These are phyloP conservation scores for Globisporangium lucens DNA, from an alignment of 352 stramenopile genomes.

Conservation along the genomic window DNA sequence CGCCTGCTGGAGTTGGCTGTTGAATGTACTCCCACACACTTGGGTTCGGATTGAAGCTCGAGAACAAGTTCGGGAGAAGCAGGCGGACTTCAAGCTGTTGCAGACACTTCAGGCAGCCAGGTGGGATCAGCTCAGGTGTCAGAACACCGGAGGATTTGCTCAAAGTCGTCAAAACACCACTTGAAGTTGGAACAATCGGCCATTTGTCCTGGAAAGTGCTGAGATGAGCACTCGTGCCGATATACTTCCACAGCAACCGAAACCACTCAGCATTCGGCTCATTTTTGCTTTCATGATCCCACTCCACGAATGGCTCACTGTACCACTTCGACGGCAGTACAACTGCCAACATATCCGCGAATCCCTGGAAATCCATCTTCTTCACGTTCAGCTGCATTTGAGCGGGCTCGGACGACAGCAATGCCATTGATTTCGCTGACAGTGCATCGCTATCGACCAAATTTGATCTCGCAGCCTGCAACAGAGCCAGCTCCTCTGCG, in stretches of 20 bases:
- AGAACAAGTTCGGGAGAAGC: conserved; percentile 54
- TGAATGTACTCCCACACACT: conserved; percentile 77
- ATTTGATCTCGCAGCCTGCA: conserved; percentile 29
- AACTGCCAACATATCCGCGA: conserved; percentile 50
- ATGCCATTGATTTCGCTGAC: conserved; percentile 18
- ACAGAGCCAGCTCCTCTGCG: conserved; percentile 38
- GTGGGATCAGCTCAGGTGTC: conserved; percentile 49
- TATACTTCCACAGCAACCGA: conserved; percentile 57
- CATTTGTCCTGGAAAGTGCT: conserved; percentile 55
- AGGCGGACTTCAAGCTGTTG: conserved; percentile 50
- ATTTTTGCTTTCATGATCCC: conserved; percentile 23
- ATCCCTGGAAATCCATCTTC: conserved; percentile 41
- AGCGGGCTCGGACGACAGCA: conserved; percentile 34
- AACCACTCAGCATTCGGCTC: conserved; percentile 55
- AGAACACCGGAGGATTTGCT: conserved; percentile 45
- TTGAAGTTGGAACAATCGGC: conserved; percentile 64
- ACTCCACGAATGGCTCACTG: conserved; percentile 27
- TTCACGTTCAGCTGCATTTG: conserved; percentile 44
- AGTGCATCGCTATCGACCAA: conserved; percentile 47
- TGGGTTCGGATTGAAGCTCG: conserved; percentile 41
- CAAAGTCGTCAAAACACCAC: conserved; percentile 34
- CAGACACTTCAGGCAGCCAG: conserved; percentile 35
- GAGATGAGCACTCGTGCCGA: conserved; percentile 43
- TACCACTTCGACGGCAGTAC: conserved; percentile 53
- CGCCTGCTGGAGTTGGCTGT: conserved; percentile 53